Evolutionary conservation across 1,139 yeast species (phyloP).

Genomic region (Yamadazyma aaseri): DNA sequence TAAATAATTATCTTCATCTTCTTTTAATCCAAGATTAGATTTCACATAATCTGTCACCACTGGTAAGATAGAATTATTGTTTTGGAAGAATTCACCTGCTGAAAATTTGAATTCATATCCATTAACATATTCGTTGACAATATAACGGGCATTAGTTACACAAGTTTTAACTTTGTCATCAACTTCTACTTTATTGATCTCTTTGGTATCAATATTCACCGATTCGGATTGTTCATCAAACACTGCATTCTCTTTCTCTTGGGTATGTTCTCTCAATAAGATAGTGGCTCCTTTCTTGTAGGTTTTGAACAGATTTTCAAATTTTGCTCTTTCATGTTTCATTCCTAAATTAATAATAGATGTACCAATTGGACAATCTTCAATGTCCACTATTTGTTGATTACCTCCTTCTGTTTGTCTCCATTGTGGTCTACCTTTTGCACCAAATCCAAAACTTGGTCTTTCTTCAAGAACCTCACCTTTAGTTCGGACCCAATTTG

Average conservation of each 20-base stretch:
- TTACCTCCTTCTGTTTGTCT: conserved; percentile 54
- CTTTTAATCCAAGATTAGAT: conserved; percentile 40
- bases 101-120: conserved; percentile 80
- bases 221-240: conserved; percentile 41
- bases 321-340: conserved; percentile 62
- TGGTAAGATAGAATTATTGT: conserved; percentile 88
- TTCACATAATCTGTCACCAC: conserved; percentile 77
- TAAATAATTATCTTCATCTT: conserved; percentile 52
- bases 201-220: conserved; percentile 33
- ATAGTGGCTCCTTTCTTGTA: conserved; percentile 88
- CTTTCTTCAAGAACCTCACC: conserved; percentile 34
- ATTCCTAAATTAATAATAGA: conserved; percentile 71
- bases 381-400: conserved; percentile 72
- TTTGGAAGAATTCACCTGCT: conserved; percentile 95
- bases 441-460: conserved; percentile 88
- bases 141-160: conserved; percentile 70
- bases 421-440: conserved; percentile 76
- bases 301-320: conserved; percentile 46
- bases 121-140: conserved; percentile 74
- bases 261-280: conserved; percentile 75
- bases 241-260: conserved; percentile 21
- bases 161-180: conserved; percentile 44
- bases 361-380: conserved; percentile 91
- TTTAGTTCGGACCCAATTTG: conserved; percentile 36
- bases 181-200: conserved; percentile 17